A percentile compares a stretch with the other conserved stretches of the same genome.
phyloP scores from a whole-genome alignment of 495 filamentous ascomycete genomes.

The Talaromyces ruber region DNA sequence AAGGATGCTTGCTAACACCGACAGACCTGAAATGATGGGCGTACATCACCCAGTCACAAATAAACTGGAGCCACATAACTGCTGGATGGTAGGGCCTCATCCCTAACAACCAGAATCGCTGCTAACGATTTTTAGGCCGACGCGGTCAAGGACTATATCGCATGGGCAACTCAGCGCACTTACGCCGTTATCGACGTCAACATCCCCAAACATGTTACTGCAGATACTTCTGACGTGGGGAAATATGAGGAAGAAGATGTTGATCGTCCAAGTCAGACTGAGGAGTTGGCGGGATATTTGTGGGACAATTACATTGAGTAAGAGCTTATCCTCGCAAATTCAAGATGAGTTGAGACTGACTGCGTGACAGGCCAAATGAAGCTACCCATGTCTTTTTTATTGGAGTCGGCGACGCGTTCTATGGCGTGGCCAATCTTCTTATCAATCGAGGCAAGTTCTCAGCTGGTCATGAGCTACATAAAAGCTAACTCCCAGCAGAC shows the following conservation, averaged over 20 bases:
- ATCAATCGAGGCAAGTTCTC: slow-evolving; percentile 50
- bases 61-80: slow-evolving; percentile 70
- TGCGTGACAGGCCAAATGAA: slow-evolving; percentile 45
- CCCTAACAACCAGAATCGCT: not conserved
- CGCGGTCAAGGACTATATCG: slow-evolving; percentile 64
- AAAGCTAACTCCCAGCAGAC: slow-evolving; percentile 16
- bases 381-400: slow-evolving; percentile 68
- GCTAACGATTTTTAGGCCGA: slow-evolving; percentile 60
- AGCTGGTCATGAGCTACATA: not conserved
- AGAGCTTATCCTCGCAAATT: slow-evolving; percentile 4
- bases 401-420: slow-evolving; percentile 71
- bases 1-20: slow-evolving; percentile 13
- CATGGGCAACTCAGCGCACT: slow-evolving; percentile 64
- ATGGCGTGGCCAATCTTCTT: slow-evolving; percentile 60
- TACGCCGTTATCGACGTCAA: slow-evolving; percentile 87
- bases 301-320: slow-evolving; percentile 97
- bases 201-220: slow-evolving; percentile 63
- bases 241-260: slow-evolving; percentile 35
- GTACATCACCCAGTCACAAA: slow-evolving; percentile 60
- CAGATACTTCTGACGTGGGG: slow-evolving; percentile 12
- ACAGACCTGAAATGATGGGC: slow-evolving; percentile 62
- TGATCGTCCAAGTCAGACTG: slow-evolving; percentile 42
- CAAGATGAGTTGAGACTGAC: not conserved
- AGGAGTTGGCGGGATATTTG: slow-evolving; percentile 74
- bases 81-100: slow-evolving; percentile 62